A percentile compares a stretch with the other conserved stretches of the same genome.
Evolutionary conservation across 345 rosid genomes (phyloP).

Genomic region (Eucalyptus regnans): DNA sequence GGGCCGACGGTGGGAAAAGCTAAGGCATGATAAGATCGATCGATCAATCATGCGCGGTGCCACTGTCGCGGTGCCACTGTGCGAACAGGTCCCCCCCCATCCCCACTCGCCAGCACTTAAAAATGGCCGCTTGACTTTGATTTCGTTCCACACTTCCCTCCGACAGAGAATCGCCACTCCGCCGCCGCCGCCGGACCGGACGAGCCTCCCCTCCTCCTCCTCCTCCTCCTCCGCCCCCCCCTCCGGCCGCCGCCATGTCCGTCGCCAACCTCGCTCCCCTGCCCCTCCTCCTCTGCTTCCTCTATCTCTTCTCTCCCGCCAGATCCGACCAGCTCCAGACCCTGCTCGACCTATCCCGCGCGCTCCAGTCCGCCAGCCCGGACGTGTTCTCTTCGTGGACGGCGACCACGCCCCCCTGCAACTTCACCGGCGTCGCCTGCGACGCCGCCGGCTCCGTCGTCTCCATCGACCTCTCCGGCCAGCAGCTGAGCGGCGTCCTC

Average conservation of each 20-base stretch:
- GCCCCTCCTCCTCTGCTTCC: not conserved
- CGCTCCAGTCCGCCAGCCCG: slow-evolving; percentile 4
- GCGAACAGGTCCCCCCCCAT: not conserved
- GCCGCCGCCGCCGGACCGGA: not conserved
- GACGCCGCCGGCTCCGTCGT: slow-evolving; percentile 3
- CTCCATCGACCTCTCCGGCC: slow-evolving; percentile 20
- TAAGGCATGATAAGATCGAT: not conserved
- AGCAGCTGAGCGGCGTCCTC: slow-evolving; percentile 5
- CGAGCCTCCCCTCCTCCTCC: not conserved
- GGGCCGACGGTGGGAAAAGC: not conserved
- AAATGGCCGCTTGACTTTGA: not conserved
- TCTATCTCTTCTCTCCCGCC: not conserved
- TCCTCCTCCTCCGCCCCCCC: not conserved
- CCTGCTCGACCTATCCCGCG: slow-evolving; percentile 12
- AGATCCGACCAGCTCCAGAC: slow-evolving; percentile 13
- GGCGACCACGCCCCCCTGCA: not conserved
- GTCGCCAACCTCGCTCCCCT: not conserved
- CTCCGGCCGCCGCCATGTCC: slow-evolving; percentile 14
- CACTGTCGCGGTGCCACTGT: not conserved
- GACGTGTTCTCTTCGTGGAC: slow-evolving; percentile 16
- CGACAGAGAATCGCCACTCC: not conserved
- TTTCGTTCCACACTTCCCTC: not conserved
- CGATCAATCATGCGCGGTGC: not conserved
- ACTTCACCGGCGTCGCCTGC: slow-evolving; percentile 23
- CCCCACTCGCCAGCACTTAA: not conserved